These are phyloP conservation scores for Boletus tomentosulus DNA, from an alignment of 768 basidiomycete species.

Conservation along the genomic window DNA sequence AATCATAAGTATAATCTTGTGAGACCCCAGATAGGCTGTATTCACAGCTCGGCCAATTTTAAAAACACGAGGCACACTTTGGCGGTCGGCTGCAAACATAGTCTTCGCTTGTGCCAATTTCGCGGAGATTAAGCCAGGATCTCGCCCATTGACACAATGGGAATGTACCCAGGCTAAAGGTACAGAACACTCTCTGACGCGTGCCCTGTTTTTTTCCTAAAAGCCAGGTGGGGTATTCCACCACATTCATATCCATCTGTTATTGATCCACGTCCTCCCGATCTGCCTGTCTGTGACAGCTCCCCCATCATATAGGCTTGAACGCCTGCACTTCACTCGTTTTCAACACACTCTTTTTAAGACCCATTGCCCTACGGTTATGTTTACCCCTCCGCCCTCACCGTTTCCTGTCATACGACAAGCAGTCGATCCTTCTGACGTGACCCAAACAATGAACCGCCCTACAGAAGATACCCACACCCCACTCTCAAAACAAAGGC, in stretches of 20 bases:
- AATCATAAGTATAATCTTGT: neutral
- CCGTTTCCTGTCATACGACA: slow-evolving; percentile 28
- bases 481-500: slow-evolving; percentile 33
- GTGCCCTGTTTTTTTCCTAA: slow-evolving; percentile 3
- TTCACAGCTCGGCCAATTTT: neutral
- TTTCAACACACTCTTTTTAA: slow-evolving; percentile 27
- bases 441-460: slow-evolving; percentile 1
- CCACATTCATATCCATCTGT: neutral
- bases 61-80: neutral
- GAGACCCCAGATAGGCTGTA: neutral
- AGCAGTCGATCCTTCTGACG: neutral
- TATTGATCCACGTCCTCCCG: slow-evolving; percentile 8
- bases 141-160: slow-evolving; percentile 7
- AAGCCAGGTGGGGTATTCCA: slow-evolving; percentile 6
- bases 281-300: neutral
- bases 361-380: slow-evolving; percentile 9
- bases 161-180: neutral
- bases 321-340: slow-evolving; percentile 16
- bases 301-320: slow-evolving; percentile 3
- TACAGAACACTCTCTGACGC: slow-evolving; percentile 1
- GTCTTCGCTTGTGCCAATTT: slow-evolving; percentile 7
- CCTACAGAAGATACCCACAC: slow-evolving; percentile 2
- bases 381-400: slow-evolving; percentile 45
- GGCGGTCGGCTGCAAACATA: slow-evolving; percentile 8
- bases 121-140: slow-evolving; percentile 23